These are phyloP conservation scores for Wickerhamomyces pijperi DNA, from an alignment of 805 yeast species.

Conservation along the genomic window DNA sequence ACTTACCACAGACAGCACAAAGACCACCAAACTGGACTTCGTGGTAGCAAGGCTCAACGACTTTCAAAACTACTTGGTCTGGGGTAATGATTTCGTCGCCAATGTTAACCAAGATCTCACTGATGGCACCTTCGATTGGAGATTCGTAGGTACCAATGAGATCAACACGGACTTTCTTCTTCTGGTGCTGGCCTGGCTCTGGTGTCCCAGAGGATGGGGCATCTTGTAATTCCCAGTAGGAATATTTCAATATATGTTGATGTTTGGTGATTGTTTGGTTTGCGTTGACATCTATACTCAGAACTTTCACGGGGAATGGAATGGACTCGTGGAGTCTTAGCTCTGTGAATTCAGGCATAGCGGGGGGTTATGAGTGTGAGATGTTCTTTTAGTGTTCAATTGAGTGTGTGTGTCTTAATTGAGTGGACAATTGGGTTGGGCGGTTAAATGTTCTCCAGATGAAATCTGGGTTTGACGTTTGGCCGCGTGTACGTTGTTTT, in stretches of 20 bases:
- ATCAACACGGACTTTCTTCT: slow-evolving; percentile 41
- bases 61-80: slow-evolving; percentile 39
- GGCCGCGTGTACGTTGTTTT: too few relatives aligned
- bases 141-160: slow-evolving; percentile 69
- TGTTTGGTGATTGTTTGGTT: slow-evolving; percentile 27
- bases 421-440: too few relatives aligned
- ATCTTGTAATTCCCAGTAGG: slow-evolving; percentile 34
- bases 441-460: too few relatives aligned
- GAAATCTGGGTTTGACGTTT: too few relatives aligned
- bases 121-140: slow-evolving; percentile 67
- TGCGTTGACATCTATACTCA: slow-evolving; percentile 20
- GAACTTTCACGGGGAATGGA: slow-evolving; percentile 30
- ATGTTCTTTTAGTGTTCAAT: neutral
- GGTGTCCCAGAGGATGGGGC: slow-evolving; percentile 11
- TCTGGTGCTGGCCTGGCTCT: slow-evolving; percentile 4
- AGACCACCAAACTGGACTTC: slow-evolving; percentile 90
- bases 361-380: neutral
- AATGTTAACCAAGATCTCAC: slow-evolving; percentile 33
- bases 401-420: neutral
- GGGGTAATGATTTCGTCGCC: slow-evolving; percentile 47
- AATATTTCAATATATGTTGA: slow-evolving; percentile 27
- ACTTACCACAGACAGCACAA: slow-evolving; percentile 86
- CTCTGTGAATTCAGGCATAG: slow-evolving; percentile 14
- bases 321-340: slow-evolving; percentile 14
- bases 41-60: slow-evolving; percentile 82